Evolutionary conservation across 805 yeast genomes (phyloP).

Genomic region (Priceomyces carsonii): DNA sequence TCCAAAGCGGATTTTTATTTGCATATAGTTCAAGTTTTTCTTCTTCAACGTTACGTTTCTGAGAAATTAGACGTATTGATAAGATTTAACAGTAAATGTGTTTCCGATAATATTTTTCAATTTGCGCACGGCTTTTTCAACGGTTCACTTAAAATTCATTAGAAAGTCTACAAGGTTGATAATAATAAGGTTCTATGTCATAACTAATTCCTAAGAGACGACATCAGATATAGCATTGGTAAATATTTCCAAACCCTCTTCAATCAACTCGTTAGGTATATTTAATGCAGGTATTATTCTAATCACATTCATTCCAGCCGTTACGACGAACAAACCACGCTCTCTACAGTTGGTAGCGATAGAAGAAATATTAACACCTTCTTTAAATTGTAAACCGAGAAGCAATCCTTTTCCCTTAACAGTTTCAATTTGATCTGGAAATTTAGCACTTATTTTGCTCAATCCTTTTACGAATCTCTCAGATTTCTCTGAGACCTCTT

Average conservation of each 20-base stretch:
- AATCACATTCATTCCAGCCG: conserved; percentile 90
- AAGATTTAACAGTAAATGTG: too few relatives aligned
- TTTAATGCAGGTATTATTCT: conserved; percentile 92
- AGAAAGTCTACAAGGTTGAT: too few relatives aligned
- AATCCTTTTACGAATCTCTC: conserved; percentile 54
- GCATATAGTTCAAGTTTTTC: too few relatives aligned
- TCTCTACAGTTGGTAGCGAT: conserved; percentile 74
- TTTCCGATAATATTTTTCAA: too few relatives aligned
- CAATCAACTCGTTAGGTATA: conserved; percentile 67
- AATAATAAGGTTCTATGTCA: too few relatives aligned
- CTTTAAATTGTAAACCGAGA: conserved; percentile 74
- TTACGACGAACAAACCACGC: conserved; percentile 77
- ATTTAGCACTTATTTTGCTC: conserved; percentile 48
- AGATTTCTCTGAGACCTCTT: conserved; percentile 61
- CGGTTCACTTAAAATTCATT: too few relatives aligned
- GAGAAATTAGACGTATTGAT: too few relatives aligned
- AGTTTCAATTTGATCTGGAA: conserved; percentile 62
- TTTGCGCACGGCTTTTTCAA: too few relatives aligned
- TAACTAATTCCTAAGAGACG: too few relatives aligned
- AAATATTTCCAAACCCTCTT: conserved; percentile 71
- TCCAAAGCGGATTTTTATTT: too few relatives aligned
- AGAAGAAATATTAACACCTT: conserved; percentile 54
- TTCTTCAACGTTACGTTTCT: too few relatives aligned
- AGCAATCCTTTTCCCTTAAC: conserved; percentile 89
- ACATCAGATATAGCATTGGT: conserved; percentile 49